Evolutionary conservation across 2,329 filamentous ascomycete genomes (phyloP).

Genomic region (Coleophoma eucalyptorum): DNA sequence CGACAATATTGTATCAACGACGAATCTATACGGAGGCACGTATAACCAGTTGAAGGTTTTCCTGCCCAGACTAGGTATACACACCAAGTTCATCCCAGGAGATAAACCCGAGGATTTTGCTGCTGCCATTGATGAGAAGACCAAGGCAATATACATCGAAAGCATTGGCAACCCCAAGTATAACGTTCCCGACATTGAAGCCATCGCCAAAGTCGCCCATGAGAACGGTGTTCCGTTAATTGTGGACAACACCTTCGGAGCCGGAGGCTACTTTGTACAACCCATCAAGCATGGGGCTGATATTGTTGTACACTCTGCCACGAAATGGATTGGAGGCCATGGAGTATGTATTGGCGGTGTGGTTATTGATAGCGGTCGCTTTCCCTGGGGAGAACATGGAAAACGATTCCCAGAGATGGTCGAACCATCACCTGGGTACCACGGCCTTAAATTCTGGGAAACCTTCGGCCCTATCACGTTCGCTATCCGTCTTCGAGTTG

Average conservation of each 20-base stretch:
- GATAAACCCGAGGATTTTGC: slow-evolving; percentile 78
- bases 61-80: slow-evolving; percentile 80
- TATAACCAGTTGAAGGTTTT: slow-evolving; percentile 97
- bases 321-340: slow-evolving; percentile 96
- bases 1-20: slow-evolving; percentile 90
- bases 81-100: slow-evolving; percentile 81
- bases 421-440: slow-evolving; percentile 84
- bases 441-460: slow-evolving; percentile 92
- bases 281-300: slow-evolving; percentile 90
- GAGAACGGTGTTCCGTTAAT: slow-evolving; percentile 54
- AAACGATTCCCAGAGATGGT: slow-evolving; percentile 89
- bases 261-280: slow-evolving; percentile 81
- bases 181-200: slow-evolving; percentile 88
- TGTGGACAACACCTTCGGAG: slow-evolving; percentile 92
- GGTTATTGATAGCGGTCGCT: slow-evolving; percentile 84
- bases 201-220: slow-evolving; percentile 77
- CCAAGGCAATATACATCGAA: slow-evolving; percentile 89
- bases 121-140: slow-evolving; percentile 83
- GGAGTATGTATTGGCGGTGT: slow-evolving; percentile 88
- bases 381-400: slow-evolving; percentile 85
- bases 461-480: slow-evolving; percentile 82
- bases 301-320: slow-evolving; percentile 90
- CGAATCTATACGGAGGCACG: slow-evolving; percentile 89
- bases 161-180: slow-evolving; percentile 92
- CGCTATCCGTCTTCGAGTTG: slow-evolving; percentile 81